Evolutionary conservation across 1,139 yeast species (phyloP).

Genomic region (Taphrina pruni): DNA sequence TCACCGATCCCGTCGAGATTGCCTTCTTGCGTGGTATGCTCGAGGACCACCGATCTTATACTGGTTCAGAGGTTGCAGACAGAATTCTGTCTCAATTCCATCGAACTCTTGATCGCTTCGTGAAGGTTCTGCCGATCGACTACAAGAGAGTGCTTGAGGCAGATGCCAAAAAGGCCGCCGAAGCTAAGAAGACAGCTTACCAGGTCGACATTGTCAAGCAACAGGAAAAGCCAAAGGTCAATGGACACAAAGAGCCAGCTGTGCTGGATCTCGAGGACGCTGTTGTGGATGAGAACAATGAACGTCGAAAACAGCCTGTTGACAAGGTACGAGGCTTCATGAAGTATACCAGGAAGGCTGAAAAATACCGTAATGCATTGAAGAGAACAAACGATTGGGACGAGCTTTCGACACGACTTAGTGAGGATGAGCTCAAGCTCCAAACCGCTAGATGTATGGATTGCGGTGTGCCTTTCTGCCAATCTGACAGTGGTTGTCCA

Average conservation of each 20-base stretch:
- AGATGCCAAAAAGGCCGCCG: conserved; percentile 71
- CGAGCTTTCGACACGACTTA: conserved; percentile 80
- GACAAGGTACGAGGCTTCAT: conserved; percentile 90
- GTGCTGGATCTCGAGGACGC: conserved; percentile 90
- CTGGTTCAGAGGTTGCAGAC: conserved; percentile 88
- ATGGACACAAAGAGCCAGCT: conserved; percentile 82
- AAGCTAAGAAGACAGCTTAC: conserved; percentile 60
- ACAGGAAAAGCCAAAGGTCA: conserved; percentile 57
- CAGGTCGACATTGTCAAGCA: conserved; percentile 43
- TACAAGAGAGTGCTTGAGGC: conserved; percentile 86
- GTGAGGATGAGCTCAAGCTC: conserved; percentile 81
- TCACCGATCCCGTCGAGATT: conserved; percentile 87
- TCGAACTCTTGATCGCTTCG: conserved; percentile 84
- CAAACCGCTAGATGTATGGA: conserved; percentile 99
- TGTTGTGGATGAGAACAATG: conserved; percentile 68
- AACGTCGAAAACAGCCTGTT: conserved; percentile 64
- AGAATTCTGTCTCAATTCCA: conserved; percentile 83
- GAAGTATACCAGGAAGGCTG: conserved; percentile 89
- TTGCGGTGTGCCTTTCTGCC: conserved; percentile 99
- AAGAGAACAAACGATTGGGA: conserved; percentile 88
- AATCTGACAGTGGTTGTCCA: conserved; percentile 97
- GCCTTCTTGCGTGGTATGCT: conserved; percentile 91
- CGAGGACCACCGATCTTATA: conserved; percentile 94
- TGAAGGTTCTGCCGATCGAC: conserved; percentile 89
- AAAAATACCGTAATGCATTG: conserved; percentile 79